These are phyloP conservation scores for Ettlia oleoabundans DNA, from an alignment of 139 green algal genomes.

Conservation along the genomic window DNA sequence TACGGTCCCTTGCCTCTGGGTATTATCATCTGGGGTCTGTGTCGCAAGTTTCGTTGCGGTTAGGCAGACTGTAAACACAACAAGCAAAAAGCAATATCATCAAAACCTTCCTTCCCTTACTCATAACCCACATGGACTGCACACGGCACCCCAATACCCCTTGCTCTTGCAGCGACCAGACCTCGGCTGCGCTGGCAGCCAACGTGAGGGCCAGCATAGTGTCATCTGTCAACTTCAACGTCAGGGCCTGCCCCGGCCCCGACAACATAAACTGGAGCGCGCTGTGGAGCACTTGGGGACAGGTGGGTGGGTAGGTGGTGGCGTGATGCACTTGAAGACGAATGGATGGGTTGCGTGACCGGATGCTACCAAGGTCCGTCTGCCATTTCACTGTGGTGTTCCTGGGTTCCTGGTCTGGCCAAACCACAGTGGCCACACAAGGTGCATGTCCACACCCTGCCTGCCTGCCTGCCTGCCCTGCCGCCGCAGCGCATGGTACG, in stretches of 20 bases:
- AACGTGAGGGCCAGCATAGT: background rate
- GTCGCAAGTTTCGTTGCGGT: background rate
- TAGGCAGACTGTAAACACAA: no score
- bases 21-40: no score
- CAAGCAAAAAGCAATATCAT: no score
- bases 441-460: background rate
- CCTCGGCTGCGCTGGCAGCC: background rate
- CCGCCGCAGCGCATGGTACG: background rate
- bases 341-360: no score
- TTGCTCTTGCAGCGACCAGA: constrained; percentile 9
- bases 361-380: no score
- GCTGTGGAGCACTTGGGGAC: background rate
- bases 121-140: background rate
- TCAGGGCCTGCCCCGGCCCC: background rate
- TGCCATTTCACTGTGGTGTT: background rate
- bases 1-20: no score
- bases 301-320: background rate
- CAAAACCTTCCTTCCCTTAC: background rate
- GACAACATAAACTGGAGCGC: constrained; percentile 22
- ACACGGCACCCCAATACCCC: background rate
- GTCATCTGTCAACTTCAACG: background rate
- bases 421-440: background rate
- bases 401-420: background rate
- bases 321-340: no score
- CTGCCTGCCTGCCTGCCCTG: background rate